Evolutionary conservation across 2,329 filamentous ascomycete species (phyloP), one percentile per base, ranked within the genome.

Genomic region (Xylariaceae sp.): DNA sequence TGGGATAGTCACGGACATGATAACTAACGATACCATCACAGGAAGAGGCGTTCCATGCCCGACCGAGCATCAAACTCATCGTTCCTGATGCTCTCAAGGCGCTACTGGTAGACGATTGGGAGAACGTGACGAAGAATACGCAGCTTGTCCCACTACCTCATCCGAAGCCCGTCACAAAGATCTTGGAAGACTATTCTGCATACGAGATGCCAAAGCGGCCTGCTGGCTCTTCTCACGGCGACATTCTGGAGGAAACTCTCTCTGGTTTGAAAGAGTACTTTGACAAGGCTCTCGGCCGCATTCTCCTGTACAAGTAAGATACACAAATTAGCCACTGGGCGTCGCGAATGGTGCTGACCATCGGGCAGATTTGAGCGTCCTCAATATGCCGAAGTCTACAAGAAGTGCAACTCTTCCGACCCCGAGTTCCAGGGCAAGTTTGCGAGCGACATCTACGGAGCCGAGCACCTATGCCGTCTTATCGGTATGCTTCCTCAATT

Each of bases 31-130:
- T 15, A 4, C 12, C n/a, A 15, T 13, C 32, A 41, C 63, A 97
- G 89, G 92, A 97, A 68, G 92, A 97, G 45, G 70, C 75, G 4
- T 98, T 95, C 60, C 79, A 88, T 57, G 74, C 76, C 47, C 81
- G 88, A 41, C 89, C 90, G 14, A 87, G 88, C 13, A 83, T 98
- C 55, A 86, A 88, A 53, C 76, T 98, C 29, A 74, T 82, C 34
- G 81, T 97, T 48, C 88, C 92, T 0, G 92, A 97, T 58, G 79
- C 85, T 50, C 73, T 98, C 50, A 96, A 97, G 68, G 87, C 85
- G 12, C 75, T 94, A 47, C 78, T 98, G 3, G 92, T 98, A 15
- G 92, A 98, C 59, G 92, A 98, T 62, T 98, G 92, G 92, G 92
- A 98, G 63, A 94, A 96, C 54, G 81, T 98, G 46, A 98, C 92